Conservation (phyloP, 352 stramenopile species). For the Pythium insidiosum region DNA sequence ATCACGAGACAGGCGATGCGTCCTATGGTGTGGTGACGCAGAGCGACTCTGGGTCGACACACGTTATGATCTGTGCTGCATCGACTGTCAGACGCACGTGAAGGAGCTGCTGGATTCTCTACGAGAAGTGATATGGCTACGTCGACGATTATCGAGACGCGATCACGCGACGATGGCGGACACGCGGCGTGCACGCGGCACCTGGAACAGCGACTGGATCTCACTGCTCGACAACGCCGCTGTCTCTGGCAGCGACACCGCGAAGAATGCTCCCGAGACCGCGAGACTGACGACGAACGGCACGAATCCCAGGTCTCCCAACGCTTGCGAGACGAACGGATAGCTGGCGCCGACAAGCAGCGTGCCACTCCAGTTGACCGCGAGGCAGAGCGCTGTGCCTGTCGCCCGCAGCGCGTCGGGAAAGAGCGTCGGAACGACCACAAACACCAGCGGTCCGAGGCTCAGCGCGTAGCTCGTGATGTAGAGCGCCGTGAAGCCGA, state of each 20-base stretch:
- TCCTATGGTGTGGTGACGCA: no score
- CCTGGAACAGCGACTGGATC: conserved; percentile 48
- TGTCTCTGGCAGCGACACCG: conserved; percentile 43
- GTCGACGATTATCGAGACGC: no score
- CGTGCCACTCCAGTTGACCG: conserved; percentile 46
- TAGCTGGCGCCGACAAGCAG: conserved; percentile 45
- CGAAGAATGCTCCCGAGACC: conserved; percentile 33
- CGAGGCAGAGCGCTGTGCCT: conserved; percentile 35
- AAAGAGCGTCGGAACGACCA: conserved; percentile 48
- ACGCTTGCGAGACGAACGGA: conserved; percentile 38
- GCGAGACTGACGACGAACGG: conserved; percentile 38
- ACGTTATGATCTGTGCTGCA: no score
- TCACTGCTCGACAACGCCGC: conserved; percentile 45
- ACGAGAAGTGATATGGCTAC: no score
- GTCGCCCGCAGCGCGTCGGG: conserved; percentile 36
- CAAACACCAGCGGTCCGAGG: conserved; percentile 46
- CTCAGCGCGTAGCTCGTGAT: conserved; percentile 34
- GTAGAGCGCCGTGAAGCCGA: conserved; percentile 40
- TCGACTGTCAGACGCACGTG: no score
- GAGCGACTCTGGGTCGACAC: no score
- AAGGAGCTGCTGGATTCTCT: no score
- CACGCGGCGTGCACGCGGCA: no score
- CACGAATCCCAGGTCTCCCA: conserved; percentile 32
- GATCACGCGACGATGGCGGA: no score
- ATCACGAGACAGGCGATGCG: no score